Percentiles rank a stretch among this genome's conserved stretches.
phyloP scores from a whole-genome alignment of 192 early-diverging fungal genomes.

The Martensiomyces pterosporus region DNA sequence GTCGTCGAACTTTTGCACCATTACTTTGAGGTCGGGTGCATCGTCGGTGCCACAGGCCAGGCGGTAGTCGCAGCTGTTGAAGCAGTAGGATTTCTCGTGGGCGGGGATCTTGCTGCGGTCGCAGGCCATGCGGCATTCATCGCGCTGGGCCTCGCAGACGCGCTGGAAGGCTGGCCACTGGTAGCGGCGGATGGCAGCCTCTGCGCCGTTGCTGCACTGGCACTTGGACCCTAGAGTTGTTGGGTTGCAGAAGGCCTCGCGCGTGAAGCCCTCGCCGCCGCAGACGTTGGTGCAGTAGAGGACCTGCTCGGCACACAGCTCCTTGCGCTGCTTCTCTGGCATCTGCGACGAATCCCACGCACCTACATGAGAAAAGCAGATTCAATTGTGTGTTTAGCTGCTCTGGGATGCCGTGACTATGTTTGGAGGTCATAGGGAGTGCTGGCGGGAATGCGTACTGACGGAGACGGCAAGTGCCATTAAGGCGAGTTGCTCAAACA shows the following conservation, averaged over 20 bases:
- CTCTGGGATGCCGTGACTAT: too few species aligned
- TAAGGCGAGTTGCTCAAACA: conserved; percentile 4
- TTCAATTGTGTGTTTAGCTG: too few species aligned
- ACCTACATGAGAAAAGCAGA: too few species aligned
- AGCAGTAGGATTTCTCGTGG: conserved; percentile 32
- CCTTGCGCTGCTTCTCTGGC: conserved; percentile 49
- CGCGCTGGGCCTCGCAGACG: conserved; percentile 43
- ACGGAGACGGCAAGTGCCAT: conserved; percentile 1
- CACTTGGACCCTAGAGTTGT: conserved; percentile 48
- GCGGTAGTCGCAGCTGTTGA: conserved; percentile 42
- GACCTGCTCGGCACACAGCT: conserved; percentile 49
- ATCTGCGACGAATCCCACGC: conserved; percentile 45
- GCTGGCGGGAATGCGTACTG: not conserved
- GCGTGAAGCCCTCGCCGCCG: conserved; percentile 36
- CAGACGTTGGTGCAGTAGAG: conserved; percentile 50
- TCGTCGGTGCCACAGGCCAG: conserved; percentile 30
- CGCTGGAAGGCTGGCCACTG: conserved; percentile 53
- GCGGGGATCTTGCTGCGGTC: conserved; percentile 24
- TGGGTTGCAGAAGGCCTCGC: conserved; percentile 49
- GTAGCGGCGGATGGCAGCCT: conserved; percentile 42
- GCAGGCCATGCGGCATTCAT: conserved; percentile 38
- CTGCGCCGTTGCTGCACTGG: conserved; percentile 44
- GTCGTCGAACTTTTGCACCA: conserved; percentile 47
- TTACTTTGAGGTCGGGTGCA: conserved; percentile 45
- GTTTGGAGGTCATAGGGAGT: not conserved